Evolutionary conservation across 2,329 filamentous ascomycete species (phyloP), one percentile per base, ranked within the genome.

Genomic region (Clarireedia homoeocarpa): DNA sequence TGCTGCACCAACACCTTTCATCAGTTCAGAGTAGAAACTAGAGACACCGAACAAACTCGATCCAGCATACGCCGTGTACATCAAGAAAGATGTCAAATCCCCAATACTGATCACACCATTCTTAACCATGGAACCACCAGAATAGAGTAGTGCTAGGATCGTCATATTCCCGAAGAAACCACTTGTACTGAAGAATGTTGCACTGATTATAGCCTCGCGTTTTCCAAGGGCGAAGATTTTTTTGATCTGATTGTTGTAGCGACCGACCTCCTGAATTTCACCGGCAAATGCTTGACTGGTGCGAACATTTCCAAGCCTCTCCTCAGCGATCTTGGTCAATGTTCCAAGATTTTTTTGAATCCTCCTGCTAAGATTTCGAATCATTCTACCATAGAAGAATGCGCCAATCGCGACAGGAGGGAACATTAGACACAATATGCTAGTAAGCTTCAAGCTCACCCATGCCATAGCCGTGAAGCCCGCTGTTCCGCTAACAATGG

Each of bases 1-100:
- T n/a, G 94, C 94, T 44, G 94, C 94, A 66, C 95, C 94, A 4
- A 96, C 92, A 44, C 95, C 95, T 72, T 99, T 99, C 94, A 99
- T 99, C 59, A 99, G 79, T 70, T 99, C 94, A 0, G 91, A 96
- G 72, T 96, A 99, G 74, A 99, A 99, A 56, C 89, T 90, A 4
- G 91, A 96, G 1, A 99, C 77, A 4, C 94, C 94, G 64, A 97
- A 96, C 61, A 99, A 81, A 72, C 89, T 95, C 49, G 89, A 94
- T 3, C 83, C 83, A 6, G 83, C 82, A 71, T 85, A 97, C 3
- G 89, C 92, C 3, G 91, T 95, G 72, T 97, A 99, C 92, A 99
- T 97, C 75, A 99, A 81, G 73, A 99, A 99, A 0, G 91, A 95
- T 1, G 94, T 95, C 45, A 99, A 74, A 62, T 99, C 92, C 64